These are phyloP conservation scores for Castanospermum australe DNA, from an alignment of 306 rosid genomes.

Conservation along the genomic window DNA sequence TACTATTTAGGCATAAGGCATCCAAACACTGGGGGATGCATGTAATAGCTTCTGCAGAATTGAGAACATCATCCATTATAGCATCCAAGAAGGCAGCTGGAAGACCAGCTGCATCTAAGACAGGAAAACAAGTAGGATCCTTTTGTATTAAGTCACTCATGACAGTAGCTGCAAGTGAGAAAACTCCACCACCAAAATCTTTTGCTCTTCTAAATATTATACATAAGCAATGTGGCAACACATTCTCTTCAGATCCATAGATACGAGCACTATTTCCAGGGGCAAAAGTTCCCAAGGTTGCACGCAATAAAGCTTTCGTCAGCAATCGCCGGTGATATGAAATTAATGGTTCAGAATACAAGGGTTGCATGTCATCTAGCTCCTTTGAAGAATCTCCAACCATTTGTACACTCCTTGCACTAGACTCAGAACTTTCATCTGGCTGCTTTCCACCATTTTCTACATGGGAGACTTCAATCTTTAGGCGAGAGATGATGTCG, in stretches of 20 bases:
- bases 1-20: conserved; percentile 86
- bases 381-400: conserved; percentile 54
- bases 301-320: conserved; percentile 92
- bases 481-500: conserved; percentile 82
- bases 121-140: conserved; percentile 95
- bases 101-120: conserved; percentile 87
- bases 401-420: conserved; percentile 50
- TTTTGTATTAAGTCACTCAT: conserved; percentile 97
- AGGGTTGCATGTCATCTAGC: conserved; percentile 67
- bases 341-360: conserved; percentile 80
- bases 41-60: conserved; percentile 90
- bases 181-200: conserved; percentile 97
- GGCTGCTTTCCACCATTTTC: conserved; percentile 75
- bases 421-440: conserved; percentile 53
- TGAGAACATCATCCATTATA: conserved; percentile 88
- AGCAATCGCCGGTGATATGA: conserved; percentile 76
- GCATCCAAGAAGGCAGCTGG: conserved; percentile 94
- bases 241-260: conserved; percentile 89
- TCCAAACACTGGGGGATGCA: conserved; percentile 97
- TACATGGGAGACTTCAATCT: conserved; percentile 79
- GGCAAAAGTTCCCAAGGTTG: conserved; percentile 94
- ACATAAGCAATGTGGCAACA: conserved; percentile 83
- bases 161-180: conserved; percentile 94
- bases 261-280: conserved; percentile 83
- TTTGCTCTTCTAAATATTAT: conserved; percentile 78